These are phyloP conservation scores for Gaertneriomyces semiglobifer DNA, from an alignment of 192 early-diverging fungal genomes.

Conservation along the genomic window DNA sequence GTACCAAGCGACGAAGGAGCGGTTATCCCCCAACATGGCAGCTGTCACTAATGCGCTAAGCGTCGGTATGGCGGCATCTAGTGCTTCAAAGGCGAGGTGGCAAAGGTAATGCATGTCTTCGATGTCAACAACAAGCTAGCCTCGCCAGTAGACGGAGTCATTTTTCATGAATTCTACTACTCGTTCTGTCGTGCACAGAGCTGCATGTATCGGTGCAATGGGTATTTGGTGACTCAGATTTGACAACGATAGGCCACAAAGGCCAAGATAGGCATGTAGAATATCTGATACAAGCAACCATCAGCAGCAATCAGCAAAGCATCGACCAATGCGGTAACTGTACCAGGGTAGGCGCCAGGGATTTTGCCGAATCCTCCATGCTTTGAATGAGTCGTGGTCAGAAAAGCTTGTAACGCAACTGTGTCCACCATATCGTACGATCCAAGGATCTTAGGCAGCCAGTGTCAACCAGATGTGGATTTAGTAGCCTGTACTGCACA, in stretches of 20 bases:
- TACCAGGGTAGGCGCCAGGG: slow-evolving; percentile 55
- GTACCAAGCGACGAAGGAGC: no score
- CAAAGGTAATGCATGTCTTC: no score
- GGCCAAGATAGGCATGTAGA: slow-evolving; percentile 80
- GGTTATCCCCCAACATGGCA: no score
- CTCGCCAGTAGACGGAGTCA: no score
- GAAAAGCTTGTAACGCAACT: slow-evolving; percentile 51
- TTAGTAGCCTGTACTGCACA: background rate
- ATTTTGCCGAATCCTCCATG: slow-evolving; percentile 68
- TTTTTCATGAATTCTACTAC: no score
- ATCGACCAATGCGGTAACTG: background rate
- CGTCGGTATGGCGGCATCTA: no score
- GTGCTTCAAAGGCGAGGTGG: no score
- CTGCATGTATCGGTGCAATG: no score
- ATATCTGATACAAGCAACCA: slow-evolving; percentile 50
- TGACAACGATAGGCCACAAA: slow-evolving; percentile 57
- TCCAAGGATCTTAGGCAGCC: slow-evolving; percentile 49
- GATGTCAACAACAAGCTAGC: no score
- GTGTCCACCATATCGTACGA: slow-evolving; percentile 59
- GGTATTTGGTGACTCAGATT: background rate
- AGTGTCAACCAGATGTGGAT: slow-evolving; percentile 2
- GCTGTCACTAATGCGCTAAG: no score
- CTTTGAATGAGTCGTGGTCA: slow-evolving; percentile 56
- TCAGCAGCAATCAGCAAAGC: background rate
- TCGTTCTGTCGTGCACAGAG: no score